A percentile compares a stretch with the other conserved stretches of the same genome.
Evolutionary conservation across 2,329 filamentous ascomycete species (phyloP).

Genomic region (Metarhizium robertsii): DNA sequence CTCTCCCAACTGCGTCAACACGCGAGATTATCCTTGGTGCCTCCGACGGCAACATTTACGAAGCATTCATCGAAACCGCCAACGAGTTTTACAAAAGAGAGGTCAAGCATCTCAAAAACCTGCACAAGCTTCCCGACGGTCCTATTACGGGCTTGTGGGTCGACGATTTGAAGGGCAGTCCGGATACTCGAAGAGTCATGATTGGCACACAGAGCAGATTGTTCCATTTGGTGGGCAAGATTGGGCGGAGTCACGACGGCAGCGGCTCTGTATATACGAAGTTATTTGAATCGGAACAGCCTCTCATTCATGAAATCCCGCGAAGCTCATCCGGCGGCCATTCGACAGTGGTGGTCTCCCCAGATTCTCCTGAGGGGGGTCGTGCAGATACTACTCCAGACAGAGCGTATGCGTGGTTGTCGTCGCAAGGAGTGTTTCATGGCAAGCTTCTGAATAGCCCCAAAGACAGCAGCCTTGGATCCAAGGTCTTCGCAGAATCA

Average conservation of each 20-base stretch:
- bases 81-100: constrained; percentile 93
- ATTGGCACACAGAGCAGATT: constrained; percentile 71
- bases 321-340: constrained; percentile 42
- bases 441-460: constrained; percentile 64
- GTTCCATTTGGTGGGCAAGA: constrained; percentile 71
- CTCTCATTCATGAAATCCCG: constrained; percentile 63
- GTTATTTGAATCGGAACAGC: constrained; percentile 80
- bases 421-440: constrained; percentile 76
- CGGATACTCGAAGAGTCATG: constrained; percentile 68
- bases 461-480: constrained; percentile 53
- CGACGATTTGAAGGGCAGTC: constrained; percentile 58
- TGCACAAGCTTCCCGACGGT: constrained; percentile 76
- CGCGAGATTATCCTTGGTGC: constrained; percentile 88
- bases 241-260: constrained; percentile 67
- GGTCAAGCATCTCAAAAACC: constrained; percentile 78
- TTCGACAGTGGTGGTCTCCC: constrained; percentile 66
- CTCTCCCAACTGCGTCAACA: constrained; percentile 84
- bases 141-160: constrained; percentile 81
- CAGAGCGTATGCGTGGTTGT: constrained; percentile 83
- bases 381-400: constrained; percentile 56
- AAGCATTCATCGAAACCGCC: constrained; percentile 87
- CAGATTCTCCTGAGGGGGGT: constrained; percentile 52
- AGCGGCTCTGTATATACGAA: constrained; percentile 77
- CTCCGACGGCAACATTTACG: constrained; percentile 90
- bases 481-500: constrained; percentile 67